Conservation (phyloP, 345 rosid genomes). For the Sonneratia alba region DNA sequence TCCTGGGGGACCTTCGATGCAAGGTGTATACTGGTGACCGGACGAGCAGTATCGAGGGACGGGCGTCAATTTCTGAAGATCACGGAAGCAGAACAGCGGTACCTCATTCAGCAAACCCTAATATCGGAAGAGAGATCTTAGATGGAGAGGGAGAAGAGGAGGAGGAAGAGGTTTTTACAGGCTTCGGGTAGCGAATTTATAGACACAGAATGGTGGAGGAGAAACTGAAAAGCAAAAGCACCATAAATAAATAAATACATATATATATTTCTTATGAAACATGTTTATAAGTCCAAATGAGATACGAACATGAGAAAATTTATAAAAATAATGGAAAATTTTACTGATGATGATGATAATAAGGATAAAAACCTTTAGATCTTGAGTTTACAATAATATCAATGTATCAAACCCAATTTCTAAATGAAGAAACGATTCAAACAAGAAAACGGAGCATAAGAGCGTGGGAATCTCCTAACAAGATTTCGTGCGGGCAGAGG, state of each 20-base stretch:
- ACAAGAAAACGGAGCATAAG: not conserved
- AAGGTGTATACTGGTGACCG: too few relatives aligned
- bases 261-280: too few relatives aligned
- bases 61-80: not conserved
- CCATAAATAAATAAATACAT: not conserved
- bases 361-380: too few relatives aligned
- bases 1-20: too few relatives aligned
- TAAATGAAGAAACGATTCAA: not conserved
- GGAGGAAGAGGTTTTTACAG: conserved; percentile 32
- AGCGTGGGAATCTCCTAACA: too few relatives aligned
- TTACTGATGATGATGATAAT: too few relatives aligned
- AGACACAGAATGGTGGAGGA: conserved; percentile 6
- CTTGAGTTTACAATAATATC: too few relatives aligned
- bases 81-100: not conserved
- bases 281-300: too few relatives aligned
- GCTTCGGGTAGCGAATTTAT: conserved; percentile 29
- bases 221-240: not conserved
- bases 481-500: too few relatives aligned
- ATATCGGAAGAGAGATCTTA: not conserved
- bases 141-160: conserved; percentile 7
- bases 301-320: too few relatives aligned
- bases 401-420: too few relatives aligned
- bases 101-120: conserved; percentile 1
- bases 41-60: not conserved
- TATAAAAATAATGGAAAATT: too few relatives aligned